Base-by-base conservation (phyloP, 2,329 filamentous ascomycete species). In the Neofusicoccum parvum region DNA sequence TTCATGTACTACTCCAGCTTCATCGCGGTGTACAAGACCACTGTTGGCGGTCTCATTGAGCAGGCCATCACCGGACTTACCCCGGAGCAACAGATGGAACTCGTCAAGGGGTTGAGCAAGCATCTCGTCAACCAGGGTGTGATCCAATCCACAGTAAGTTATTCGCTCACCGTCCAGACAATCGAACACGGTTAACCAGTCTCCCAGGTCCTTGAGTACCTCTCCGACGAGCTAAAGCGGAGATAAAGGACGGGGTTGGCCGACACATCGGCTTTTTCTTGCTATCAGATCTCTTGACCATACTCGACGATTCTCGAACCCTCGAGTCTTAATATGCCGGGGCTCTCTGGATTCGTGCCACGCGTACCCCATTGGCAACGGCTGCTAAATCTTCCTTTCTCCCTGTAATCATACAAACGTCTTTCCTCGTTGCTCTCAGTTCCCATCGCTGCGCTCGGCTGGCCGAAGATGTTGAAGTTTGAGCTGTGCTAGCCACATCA, bases 1-100 rank as follows among this genome's bases (percentile, higher is more conserved):
- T 98, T 93, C 82, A 94, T 99, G 86, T 99, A 99, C 81, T 99
- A 96, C 81, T 94, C 97, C 78, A 95, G 91, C 74, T 99, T 99
- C 78, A 94, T 99, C 73, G 94, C 94, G 3, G 85, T 92, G 6
- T 88, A 97, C 83, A 92, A 94, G 78, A 88, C 91, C 45, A 92
- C 85, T 65, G 89, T 97, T 20, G 95, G 94, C 20, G 88, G 88
- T 64, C 91, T 99, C 41, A 91, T 99, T 71, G 94, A 99, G 82
- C 87, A 88, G 12, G 94, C 92, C 59, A 96, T 99, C 70, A 96
- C 89, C 5, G 94, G 94, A n/a, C 81, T 99, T 71, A 89, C 88
- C 0, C 81, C 89, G 1, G 93, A 97, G 46, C 92, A 99, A 79
- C 94, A 99, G 80, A 84, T 97, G 68, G 94, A 97, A 79, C 84